These are phyloP conservation scores for Hippophae tibetana DNA, from an alignment of 306 rosid species.

Conservation along the genomic window DNA sequence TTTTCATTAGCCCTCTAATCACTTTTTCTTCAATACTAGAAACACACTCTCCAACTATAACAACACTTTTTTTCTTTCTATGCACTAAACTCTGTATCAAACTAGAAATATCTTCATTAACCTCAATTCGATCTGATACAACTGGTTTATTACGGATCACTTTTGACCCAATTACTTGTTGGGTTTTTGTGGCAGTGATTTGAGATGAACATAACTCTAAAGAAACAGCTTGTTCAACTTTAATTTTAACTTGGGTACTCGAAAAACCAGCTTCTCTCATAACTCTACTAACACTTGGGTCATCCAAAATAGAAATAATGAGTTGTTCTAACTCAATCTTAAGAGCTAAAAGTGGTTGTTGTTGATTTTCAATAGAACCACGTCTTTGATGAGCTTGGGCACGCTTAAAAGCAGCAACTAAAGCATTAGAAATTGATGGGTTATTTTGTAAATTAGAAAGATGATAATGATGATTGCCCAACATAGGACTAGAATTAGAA, in stretches of 20 bases:
- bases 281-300: constrained; percentile 92
- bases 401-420: constrained; percentile 89
- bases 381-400: constrained; percentile 98
- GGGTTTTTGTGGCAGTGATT: constrained; percentile 1
- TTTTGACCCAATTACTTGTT: background rate
- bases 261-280: constrained; percentile 89
- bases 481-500: constrained; percentile 59
- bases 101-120: constrained; percentile 43
- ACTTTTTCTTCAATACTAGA: constrained; percentile 40
- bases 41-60: constrained; percentile 83
- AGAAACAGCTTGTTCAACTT: constrained; percentile 77
- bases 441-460: background rate
- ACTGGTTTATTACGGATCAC: constrained; percentile 12
- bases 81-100: constrained; percentile 47
- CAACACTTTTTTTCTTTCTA: constrained; percentile 42
- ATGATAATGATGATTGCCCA: constrained; percentile 41
- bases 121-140: constrained; percentile 28
- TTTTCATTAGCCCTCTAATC: constrained; percentile 54
- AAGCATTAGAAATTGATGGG: constrained; percentile 86
- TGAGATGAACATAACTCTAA: constrained; percentile 53
- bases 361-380: constrained; percentile 88
- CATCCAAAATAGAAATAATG: constrained; percentile 77
- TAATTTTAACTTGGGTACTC: constrained; percentile 79
- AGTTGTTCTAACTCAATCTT: constrained; percentile 86
- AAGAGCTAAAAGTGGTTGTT: constrained; percentile 72